Evolutionary conservation across 208 protist species (phyloP), one percentile per base, ranked within the genome.

Genomic region (Leptomonas pyrrhocoris): DNA sequence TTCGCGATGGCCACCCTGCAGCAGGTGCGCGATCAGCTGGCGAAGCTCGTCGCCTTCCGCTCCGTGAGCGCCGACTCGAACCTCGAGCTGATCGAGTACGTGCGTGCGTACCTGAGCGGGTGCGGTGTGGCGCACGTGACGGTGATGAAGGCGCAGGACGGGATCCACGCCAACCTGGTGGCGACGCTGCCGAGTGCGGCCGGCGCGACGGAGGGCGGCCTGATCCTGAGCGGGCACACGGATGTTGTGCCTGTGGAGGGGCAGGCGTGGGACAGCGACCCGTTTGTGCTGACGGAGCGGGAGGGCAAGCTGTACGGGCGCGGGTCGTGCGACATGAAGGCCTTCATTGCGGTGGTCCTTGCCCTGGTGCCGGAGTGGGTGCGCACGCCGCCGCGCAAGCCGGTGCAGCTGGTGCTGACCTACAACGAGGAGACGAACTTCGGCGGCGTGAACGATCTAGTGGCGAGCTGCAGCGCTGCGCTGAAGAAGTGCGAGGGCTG

Each of bases 321-420:
- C 18, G 87, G 87, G 31, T 68, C 84, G 45, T 84, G 81, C 46
- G 84, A 93, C 66, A 93, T 90, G 87, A 93, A 93, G 71, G 84
- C 74, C 23, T 88, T 93, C 70, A 74, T 93, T 27, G 84, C 87
- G 2, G 80, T 93, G 25, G 57, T 34, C 43, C 70, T 93, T 16
- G 65, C 84, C 2, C 74, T 88, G 15, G 72, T 68, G 23, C 76
- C 82, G 21, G 68, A 80, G 65, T 80, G 81, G 42, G 68, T 82
- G 55, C 55, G 68, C n/a, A 65, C 81, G 67, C 80, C 78, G 69
- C 78, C 73, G 42, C 46, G 43, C 38, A 92, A 89, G 70, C 81
- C 83, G 18, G 75, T 88, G 48, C 84, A 93, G 68, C 76, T 80
- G 58, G 83, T 78, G 31, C 81, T 85, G 42, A 78, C 78, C 1